Evolutionary conservation across 805 yeast species (phyloP).

Genomic region (Spathaspora arborariae): DNA sequence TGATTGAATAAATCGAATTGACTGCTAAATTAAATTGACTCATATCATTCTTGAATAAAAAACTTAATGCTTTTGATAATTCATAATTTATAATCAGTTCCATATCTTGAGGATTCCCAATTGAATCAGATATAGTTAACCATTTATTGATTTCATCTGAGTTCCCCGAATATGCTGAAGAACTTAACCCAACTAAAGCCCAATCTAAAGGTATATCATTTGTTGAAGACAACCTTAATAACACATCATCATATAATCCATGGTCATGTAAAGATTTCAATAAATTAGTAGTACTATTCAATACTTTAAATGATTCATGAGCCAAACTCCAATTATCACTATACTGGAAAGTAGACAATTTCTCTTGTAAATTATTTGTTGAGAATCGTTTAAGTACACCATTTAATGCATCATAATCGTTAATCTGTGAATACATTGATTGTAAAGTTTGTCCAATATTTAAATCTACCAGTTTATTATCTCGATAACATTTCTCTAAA

Average conservation of each 20-base stretch:
- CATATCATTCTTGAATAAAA: conserved; percentile 33
- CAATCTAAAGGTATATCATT: conserved; percentile 48
- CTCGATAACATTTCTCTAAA: conserved; percentile 70
- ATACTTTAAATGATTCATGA: conserved; percentile 73
- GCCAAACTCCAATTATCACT: conserved; percentile 86
- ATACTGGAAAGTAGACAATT: conserved; percentile 75
- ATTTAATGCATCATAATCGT: conserved; percentile 85
- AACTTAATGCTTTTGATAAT: conserved; percentile 59
- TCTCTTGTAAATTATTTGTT: conserved; percentile 65
- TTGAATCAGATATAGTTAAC: conserved; percentile 49
- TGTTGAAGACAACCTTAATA: conserved; percentile 44
- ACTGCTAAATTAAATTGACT: conserved; percentile 37
- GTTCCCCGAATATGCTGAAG: conserved; percentile 67
- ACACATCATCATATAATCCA: conserved; percentile 66
- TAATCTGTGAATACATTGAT: conserved; percentile 77
- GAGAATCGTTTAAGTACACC: conserved; percentile 79
- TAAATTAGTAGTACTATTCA: conserved; percentile 51
- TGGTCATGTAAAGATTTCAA: conserved; percentile 71
- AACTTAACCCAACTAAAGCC: conserved; percentile 67
- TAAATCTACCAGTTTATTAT: conserved; percentile 24
- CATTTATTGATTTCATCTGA: conserved; percentile 49
- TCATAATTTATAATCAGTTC: conserved; percentile 58
- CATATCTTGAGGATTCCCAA: conserved; percentile 39
- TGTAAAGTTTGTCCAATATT: conserved; percentile 54
- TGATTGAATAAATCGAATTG: conserved; percentile 47